Evolutionary conservation across 805 yeast species (phyloP), one percentile per base, ranked within the genome.

Genomic region (Candida vaughaniae): DNA sequence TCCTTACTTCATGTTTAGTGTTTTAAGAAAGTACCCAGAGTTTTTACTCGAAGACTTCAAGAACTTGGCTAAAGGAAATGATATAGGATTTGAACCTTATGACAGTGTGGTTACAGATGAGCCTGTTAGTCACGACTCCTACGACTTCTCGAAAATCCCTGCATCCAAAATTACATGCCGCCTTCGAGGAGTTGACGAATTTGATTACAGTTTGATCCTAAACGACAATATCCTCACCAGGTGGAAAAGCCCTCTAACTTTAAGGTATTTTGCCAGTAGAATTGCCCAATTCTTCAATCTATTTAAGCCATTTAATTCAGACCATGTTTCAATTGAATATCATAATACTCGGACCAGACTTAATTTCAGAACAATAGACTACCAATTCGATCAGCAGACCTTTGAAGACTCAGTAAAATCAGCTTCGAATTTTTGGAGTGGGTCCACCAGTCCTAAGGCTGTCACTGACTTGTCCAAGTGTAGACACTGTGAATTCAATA

Each of bases 211-310:
- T 9, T 10, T 18, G 2, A 32, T 55, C 30, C 42, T 57, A 32
- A 44, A 60, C 22, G 29, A 38, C 2, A 55, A 57, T 2, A 59
- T 73, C 15, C 53, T 70, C 15, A 45, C 31, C 8, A 39, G 49
- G 2, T 82, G 89, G 89, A 49, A 56, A 31, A 60, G 36, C 2
- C 78, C 85, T 1, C 66, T 79, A 14, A 81, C 89, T 0, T 53
- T 78, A 15, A 55, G 78, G 35, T 75, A 75, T 44, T 65, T 84
- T 39, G 75, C 84, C 0, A 72, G 75, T 1, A 61, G 87, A 38
- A 49, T 73, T 7, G 64, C 80, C 1, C 82, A 79, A 45, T 48
- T 76, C 12, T 66, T 63, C 41, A 34, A 50, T 4, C 35, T 67
- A 3, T 42, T 75, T 16, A 53, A 60, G 32, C 53, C 60, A 7